Conservation (phyloP, 1,139 yeast genomes). For the Lodderomyces elongisporus region DNA sequence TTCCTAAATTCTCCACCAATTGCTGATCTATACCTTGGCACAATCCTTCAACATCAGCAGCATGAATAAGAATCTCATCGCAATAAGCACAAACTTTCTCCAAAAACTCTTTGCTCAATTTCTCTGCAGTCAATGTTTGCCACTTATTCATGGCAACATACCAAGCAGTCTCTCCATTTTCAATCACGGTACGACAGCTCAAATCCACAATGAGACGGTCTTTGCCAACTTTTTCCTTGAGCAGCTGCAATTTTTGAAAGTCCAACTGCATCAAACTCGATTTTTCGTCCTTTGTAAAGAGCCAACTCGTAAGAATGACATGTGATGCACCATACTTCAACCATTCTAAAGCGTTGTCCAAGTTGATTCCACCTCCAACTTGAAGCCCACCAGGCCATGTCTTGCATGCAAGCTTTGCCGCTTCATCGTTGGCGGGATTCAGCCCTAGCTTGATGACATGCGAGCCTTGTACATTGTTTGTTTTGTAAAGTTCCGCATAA, state of each 20-base stretch:
- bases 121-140: slow-evolving; percentile 79
- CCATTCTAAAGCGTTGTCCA: slow-evolving; percentile 73
- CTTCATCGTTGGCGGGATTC: slow-evolving; percentile 67
- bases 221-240: slow-evolving; percentile 55
- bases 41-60: slow-evolving; percentile 97
- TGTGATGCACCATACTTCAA: slow-evolving; percentile 65
- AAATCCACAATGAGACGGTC: slow-evolving; percentile 78
- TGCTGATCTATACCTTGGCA: slow-evolving; percentile 87
- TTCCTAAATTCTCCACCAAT: slow-evolving; percentile 63
- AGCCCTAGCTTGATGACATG: slow-evolving; percentile 92
- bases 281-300: slow-evolving; percentile 51
- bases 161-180: slow-evolving; percentile 48
- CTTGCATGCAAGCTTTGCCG: slow-evolving; percentile 69
- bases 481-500: slow-evolving; percentile 68
- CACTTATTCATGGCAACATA: slow-evolving; percentile 95
- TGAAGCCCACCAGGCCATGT: slow-evolving; percentile 77
- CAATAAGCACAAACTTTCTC: slow-evolving; percentile 57
- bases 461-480: slow-evolving; percentile 60
- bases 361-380: slow-evolving; percentile 89
- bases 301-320: slow-evolving; percentile 89
- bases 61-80: slow-evolving; percentile 85
- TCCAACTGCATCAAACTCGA: slow-evolving; percentile 41
- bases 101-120: slow-evolving; percentile 51
- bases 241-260: slow-evolving; percentile 44
- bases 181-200: slow-evolving; percentile 62